A percentile compares a stretch with the other conserved stretches of the same genome.
Evolutionary conservation across 2,329 filamentous ascomycete genomes (phyloP).

Genomic region (Arthrobotrys musiformis): DNA sequence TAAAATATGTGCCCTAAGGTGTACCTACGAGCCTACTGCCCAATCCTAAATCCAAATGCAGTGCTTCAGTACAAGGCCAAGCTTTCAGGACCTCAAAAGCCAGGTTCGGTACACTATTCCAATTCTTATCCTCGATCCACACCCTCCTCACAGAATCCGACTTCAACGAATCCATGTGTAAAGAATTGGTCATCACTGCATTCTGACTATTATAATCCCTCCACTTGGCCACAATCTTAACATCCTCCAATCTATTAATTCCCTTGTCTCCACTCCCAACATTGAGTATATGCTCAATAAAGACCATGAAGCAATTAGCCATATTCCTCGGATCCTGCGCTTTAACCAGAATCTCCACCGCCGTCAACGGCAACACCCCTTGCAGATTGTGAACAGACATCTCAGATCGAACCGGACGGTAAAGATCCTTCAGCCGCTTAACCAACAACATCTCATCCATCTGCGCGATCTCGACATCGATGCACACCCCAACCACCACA

Average conservation of each 20-base stretch:
- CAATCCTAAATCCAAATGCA: constrained; percentile 25
- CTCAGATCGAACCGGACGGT: background rate
- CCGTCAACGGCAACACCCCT: background rate
- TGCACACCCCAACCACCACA: background rate
- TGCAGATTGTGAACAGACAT: background rate
- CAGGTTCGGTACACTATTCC: background rate
- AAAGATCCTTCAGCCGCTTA: background rate
- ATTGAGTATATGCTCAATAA: background rate
- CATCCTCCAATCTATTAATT: background rate
- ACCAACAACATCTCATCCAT: background rate
- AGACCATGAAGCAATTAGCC: background rate
- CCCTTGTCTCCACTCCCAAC: background rate
- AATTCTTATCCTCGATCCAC: constrained; percentile 28
- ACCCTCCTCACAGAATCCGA: background rate
- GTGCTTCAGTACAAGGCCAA: constrained; percentile 6
- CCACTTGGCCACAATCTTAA: constrained; percentile 15
- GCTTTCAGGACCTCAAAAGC: background rate
- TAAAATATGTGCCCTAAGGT: too few species aligned
- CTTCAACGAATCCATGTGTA: background rate
- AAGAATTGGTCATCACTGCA: background rate
- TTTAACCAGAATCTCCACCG: constrained; percentile 1
- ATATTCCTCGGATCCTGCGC: background rate
- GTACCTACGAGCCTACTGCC: background rate
- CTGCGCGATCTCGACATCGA: constrained; percentile 5
- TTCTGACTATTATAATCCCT: background rate